phyloP scores from a whole-genome alignment of 2,329 filamentous ascomycete genomes.

The Graphilbum fragrans region DNA sequence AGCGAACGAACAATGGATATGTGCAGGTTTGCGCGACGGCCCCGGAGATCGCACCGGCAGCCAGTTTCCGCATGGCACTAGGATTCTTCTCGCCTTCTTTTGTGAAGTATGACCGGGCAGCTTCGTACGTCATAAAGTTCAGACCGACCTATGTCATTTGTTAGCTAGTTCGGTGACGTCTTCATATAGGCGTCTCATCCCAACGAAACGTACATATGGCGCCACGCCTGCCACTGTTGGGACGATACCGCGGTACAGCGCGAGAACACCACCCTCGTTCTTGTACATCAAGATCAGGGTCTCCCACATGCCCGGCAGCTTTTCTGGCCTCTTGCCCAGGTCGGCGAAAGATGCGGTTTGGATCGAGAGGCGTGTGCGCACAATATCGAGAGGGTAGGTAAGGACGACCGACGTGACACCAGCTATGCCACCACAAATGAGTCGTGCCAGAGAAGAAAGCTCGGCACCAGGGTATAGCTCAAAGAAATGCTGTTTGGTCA shows the following conservation, averaged over 20 bases:
- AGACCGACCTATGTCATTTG: constrained; percentile 56
- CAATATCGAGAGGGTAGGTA: constrained; percentile 96
- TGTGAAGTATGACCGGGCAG: constrained; percentile 71
- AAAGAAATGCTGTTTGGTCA: constrained; percentile 48
- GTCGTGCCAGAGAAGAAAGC: constrained; percentile 59
- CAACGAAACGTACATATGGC: constrained; percentile 55
- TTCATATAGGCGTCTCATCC: too few species aligned
- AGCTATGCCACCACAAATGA: constrained; percentile 82
- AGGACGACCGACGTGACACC: constrained; percentile 91
- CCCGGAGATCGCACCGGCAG: constrained; percentile 86
- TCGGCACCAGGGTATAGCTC: constrained; percentile 64
- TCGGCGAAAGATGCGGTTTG: constrained; percentile 91
- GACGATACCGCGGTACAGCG: constrained; percentile 88
- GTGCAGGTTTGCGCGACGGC: constrained; percentile 95
- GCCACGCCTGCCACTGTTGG: constrained; percentile 92
- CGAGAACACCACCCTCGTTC: constrained; percentile 72
- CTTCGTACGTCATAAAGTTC: constrained; percentile 98
- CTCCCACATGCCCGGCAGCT: constrained; percentile 84
- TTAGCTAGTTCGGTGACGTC: too few species aligned
- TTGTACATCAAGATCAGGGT: constrained; percentile 78
- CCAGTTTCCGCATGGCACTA: constrained; percentile 64
- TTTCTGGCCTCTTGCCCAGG: constrained; percentile 49
- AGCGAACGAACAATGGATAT: constrained; percentile 81
- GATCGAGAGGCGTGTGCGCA: constrained; percentile 89
- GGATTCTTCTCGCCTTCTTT: constrained; percentile 81